Base-by-base conservation (phyloP, 2,329 filamentous ascomycete genomes). In the Sordariomycetes sp. region DNA sequence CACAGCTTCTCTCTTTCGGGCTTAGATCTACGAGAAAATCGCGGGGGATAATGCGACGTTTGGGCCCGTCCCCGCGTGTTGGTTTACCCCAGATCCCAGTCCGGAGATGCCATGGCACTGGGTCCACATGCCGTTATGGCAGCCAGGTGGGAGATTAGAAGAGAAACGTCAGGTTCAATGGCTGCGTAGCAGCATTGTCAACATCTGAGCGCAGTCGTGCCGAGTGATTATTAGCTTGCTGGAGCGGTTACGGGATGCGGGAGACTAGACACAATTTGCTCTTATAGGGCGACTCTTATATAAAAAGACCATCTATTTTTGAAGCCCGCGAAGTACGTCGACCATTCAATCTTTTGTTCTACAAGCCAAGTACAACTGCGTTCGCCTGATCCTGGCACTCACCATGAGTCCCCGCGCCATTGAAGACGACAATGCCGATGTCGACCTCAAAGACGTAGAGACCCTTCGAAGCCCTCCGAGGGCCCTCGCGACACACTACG, bases 401-500 rank as follows among this genome's bases (percentile, higher is more conserved):
- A 24, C 48, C n/a, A 51, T 51, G 48, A 24, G 25, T 51, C 13
- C 48, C 22, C 20, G 22, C 24, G 8, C 52, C 35, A 5, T 39
- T 12, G 20, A 22, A 13, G 53, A 54, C 10, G 35, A 54, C 6
- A n/a, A n/a, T 53, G 17, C 22, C 25, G 52, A 53, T 4, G 22
- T 28, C 2, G 35, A 39, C 32, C 32, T 52, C 54, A 52, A 55
- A n/a, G 54, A 60, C 13, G 36, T 58, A 13, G 59, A 62, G 24
- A 53, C 56, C 25, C 53, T 59, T 10, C 55, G 58, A 15, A 48
- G 42, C 8, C 56, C 52, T 12, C 52, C 52, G 5, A 39, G 42
- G 35, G 53, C 36, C 17, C 52, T 51, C 1, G 42, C 52, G 24
- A 39, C 51, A 2, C 58, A 62, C 12, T 62, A 62, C 42, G 53